Evolutionary conservation across 352 stramenopile species (phyloP), one percentile per base, ranked within the genome.

Genomic region (Globisporangium middletonii): DNA sequence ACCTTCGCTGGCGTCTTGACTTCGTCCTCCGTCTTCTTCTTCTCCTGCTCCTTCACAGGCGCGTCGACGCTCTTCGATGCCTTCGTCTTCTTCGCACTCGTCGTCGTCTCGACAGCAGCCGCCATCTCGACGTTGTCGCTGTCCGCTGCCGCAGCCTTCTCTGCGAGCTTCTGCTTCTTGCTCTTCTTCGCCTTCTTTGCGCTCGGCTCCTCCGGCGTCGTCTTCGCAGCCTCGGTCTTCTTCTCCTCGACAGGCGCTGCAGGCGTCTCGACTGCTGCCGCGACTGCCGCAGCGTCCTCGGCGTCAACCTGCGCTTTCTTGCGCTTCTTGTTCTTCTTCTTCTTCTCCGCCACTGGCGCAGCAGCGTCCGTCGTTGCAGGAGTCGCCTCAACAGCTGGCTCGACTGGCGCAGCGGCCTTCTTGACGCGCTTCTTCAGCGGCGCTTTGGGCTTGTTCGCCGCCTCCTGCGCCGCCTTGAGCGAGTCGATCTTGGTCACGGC

Each of bases 401-500:
- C 18, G 56, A 55, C 33, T 6, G 30, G 2, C 18, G n/a, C 50
- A 4, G 4, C 33, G 11, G 19, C 55, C 44, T 64, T 49, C 64
- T 77, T 79, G 18, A 50, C 55, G 28, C 68, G 69, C 52, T 73
- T 73, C 49, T 59, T 55, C 48, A 37, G 28, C 42, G 57, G 53
- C 46, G 58, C 33, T 9, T 53, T 70, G 8, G 60, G 60, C 42
- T 64, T 70, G 0, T 26, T 54, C 18, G 72, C 65, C 37, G 78
- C 72, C 15, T 82, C 67, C 59, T 77, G 57, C 15, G 61, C 64
- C 50, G 63, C 72, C 67, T 90, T 81, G 59, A 90, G 73, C 54
- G 84, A 92, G 59, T 94, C 79, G 13, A 90, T 59, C 48, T 91
- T 80, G 49, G 84, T 94, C 33, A 79, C 38, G 19, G 61, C 57